Evolutionary conservation across 1,284 basidiomycete species (phyloP), one percentile per base, ranked within the genome.

Genomic region (Laetiporus sulphureus): DNA sequence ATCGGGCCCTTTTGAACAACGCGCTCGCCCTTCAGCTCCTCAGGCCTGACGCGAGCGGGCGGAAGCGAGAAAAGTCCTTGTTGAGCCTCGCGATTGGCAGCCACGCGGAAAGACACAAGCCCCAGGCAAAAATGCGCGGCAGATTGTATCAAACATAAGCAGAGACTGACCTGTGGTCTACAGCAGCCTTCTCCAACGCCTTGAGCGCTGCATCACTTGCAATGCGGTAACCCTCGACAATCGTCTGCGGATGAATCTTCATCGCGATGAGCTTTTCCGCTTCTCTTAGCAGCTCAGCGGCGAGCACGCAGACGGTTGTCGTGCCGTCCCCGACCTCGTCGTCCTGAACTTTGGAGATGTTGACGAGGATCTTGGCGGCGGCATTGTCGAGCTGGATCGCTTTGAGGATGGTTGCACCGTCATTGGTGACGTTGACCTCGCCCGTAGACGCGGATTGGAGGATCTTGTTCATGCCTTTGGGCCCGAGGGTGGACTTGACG

Each of bases 311-410:
- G 27, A 99, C 95, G 39, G 77, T 84, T 8, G 94, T 99, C 19
- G 94, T 99, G 21, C 96, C 96, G 66, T 98, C 96, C 13, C 96
- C 96, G 35, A 99, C 85, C 67, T 99, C 96, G 62, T 99, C 96
- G 59, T 99, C 96, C 67, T 99, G 96, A 13, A 98, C 94, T 63
- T 99, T 99, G n/a, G 91, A 95, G 63, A 99, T 99, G 68, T 99
- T 98, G 59, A 99, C 96, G 40, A 99, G 78, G 61, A 99, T 98
- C 73, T 99, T 99, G 40, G 96, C 96, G 0, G 96, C 95, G 2
- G 96, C 90, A 61, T 99, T 99, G 69, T 99, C 96, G 51, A 99
- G 82, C 54, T 93, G 88, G 57, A 99, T 98, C 41, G 91, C 84
- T 63, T 96, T 97, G 51, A 99, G 78, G 57, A 99, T 99, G 34